Percentiles rank a stretch among this genome's conserved stretches.
Conservation (phyloP, 441 rosid genomes). For the Jatropha podagrica region DNA sequence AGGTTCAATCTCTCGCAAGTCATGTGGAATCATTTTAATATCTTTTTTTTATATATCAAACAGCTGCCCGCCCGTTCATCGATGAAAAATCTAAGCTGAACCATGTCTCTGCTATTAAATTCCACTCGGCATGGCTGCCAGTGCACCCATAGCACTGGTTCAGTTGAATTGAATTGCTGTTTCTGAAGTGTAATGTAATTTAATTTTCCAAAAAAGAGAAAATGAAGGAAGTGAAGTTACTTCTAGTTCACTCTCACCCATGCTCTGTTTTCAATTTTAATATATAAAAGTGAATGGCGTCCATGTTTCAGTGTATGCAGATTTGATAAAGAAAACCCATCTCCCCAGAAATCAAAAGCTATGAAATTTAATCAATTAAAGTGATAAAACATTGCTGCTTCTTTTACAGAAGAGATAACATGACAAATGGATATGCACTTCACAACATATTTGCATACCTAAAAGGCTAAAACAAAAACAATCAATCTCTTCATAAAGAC, state of each 20-base stretch:
- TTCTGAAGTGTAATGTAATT: too few relatives aligned
- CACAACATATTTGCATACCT: neutral
- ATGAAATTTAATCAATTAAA: neutral
- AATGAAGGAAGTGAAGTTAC: neutral
- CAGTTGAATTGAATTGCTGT: neutral
- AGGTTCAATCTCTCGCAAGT: neutral
- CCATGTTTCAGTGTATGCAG: neutral
- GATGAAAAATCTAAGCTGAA: neutral
- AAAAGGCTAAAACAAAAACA: conserved; percentile 14
- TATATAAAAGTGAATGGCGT: neutral
- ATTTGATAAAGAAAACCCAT: neutral
- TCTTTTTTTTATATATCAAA: neutral
- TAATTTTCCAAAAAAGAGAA: too few relatives aligned
- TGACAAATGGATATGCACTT: neutral
- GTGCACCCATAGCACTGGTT: neutral
- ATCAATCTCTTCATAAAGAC: conserved; percentile 19
- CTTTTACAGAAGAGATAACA: neutral
- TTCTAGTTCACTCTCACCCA: neutral
- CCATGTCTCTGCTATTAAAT: neutral
- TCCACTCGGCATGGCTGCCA: neutral
- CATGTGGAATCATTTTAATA: conserved; percentile 4
- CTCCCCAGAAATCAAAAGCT: neutral
- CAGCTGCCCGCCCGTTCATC: neutral
- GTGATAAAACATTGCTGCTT: neutral
- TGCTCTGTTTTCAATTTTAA: neutral